Conservation (phyloP, 2,329 filamentous ascomycete species). For the Xylariaceae sp. region DNA sequence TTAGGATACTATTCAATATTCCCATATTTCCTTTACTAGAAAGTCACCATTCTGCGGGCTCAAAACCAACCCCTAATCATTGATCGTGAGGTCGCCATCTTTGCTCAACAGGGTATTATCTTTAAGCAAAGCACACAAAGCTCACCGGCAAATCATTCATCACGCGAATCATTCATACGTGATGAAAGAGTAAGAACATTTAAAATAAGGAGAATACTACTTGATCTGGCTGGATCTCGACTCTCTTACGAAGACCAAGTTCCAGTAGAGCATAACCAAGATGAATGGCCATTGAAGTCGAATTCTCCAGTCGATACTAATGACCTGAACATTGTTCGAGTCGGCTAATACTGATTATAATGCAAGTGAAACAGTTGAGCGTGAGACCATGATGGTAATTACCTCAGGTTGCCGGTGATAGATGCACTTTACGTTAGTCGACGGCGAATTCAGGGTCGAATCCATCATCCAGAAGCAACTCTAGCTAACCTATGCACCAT, state of each 20-base stretch:
- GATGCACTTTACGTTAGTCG: not conserved
- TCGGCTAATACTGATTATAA: not conserved
- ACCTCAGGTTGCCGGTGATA: no score
- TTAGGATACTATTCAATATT: no score
- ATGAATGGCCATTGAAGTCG: not conserved
- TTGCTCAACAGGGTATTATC: not conserved
- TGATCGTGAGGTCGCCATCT: not conserved
- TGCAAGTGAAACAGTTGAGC: not conserved
- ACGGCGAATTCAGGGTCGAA: not conserved
- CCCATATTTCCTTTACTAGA: no score
- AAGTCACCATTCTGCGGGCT: no score
- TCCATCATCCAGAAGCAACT: not conserved
- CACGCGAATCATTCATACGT: not conserved
- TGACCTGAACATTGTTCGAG: not conserved
- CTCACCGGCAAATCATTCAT: not conserved
- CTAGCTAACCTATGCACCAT: not conserved
- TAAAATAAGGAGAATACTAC: not conserved
- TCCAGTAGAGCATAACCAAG: not conserved
- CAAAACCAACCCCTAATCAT: not conserved
- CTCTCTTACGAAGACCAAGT: not conserved
- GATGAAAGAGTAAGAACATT: not conserved
- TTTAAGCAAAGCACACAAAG: not conserved
- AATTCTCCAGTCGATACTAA: not conserved
- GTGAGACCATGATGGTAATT: not conserved
- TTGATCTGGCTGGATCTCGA: not conserved